A percentile compares a stretch with the other conserved stretches of the same genome.
These are phyloP conservation scores for Chlorella ohadii DNA, from an alignment of 139 green algal species.

Conservation along the genomic window DNA sequence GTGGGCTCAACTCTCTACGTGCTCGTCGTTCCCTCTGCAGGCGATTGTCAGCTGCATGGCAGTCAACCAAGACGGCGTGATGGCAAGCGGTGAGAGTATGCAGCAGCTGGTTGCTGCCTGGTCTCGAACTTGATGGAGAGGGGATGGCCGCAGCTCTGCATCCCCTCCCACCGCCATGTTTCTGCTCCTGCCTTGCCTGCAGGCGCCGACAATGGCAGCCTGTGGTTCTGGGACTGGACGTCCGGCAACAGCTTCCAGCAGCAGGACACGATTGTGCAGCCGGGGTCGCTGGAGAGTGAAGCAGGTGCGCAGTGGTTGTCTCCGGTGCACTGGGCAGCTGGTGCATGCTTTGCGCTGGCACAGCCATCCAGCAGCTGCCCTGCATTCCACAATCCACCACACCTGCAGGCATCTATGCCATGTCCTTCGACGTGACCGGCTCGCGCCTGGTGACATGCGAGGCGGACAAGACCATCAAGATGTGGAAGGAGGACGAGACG, in stretches of 20 bases:
- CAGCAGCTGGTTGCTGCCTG: neutral
- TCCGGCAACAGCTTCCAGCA: constrained; percentile 96
- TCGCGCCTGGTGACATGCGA: constrained; percentile 89
- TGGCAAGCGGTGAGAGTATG: constrained; percentile 78
- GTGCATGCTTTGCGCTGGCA: neutral
- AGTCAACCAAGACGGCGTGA: constrained; percentile 95
- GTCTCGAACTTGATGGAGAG: no score
- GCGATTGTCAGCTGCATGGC: constrained; percentile 95
- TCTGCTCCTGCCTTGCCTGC: neutral
- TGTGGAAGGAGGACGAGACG: constrained; percentile 94
- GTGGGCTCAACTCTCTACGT: no score
- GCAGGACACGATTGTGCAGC: constrained; percentile 86
- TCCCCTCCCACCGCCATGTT: neutral
- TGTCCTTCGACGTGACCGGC: constrained; percentile 81
- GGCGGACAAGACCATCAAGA: constrained; percentile 99
- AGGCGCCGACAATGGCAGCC: constrained; percentile 76
- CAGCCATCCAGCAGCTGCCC: neutral
- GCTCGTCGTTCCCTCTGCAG: neutral
- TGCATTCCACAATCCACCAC: no score
- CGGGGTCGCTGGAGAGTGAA: constrained; percentile 92
- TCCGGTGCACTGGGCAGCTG: no score
- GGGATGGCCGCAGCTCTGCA: neutral
- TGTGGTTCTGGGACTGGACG: constrained; percentile 96
- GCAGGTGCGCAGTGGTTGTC: constrained; percentile 6
- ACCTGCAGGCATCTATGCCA: constrained; percentile 78